These are phyloP conservation scores for Diaporthe destruens DNA, from an alignment of 2,329 filamentous ascomycete species.

Conservation along the genomic window DNA sequence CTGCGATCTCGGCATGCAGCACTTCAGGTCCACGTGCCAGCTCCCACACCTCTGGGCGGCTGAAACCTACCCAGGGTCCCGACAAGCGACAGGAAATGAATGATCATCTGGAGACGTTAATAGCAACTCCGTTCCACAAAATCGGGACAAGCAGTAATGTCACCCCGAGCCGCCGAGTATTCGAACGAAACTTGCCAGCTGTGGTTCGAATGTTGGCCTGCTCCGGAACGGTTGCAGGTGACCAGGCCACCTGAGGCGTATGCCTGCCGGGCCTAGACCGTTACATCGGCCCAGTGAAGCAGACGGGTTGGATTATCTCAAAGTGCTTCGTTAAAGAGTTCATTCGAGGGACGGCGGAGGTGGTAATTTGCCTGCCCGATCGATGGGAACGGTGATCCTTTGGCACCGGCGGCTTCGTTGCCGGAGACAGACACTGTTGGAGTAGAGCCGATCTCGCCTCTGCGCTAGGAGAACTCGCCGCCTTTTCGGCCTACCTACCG, in stretches of 20 bases:
- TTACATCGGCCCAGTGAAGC: slow-evolving; percentile 24
- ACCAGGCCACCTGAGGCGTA: slow-evolving; percentile 28
- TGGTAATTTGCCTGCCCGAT: slow-evolving; percentile 27
- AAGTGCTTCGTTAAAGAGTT: slow-evolving; percentile 1
- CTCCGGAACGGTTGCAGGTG: slow-evolving; percentile 1
- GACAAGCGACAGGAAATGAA: slow-evolving; percentile 31
- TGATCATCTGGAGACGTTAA: slow-evolving; percentile 11
- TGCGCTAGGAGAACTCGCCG: slow-evolving; percentile 25
- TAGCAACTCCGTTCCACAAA: slow-evolving; percentile 29
- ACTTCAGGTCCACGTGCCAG: slow-evolving; percentile 25
- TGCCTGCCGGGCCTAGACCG: slow-evolving; percentile 34
- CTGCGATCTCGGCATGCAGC: slow-evolving; percentile 35
- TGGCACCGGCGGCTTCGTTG: slow-evolving; percentile 24
- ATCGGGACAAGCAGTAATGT: slow-evolving; percentile 31
- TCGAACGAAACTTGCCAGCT: slow-evolving; percentile 15
- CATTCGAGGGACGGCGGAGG: slow-evolving; percentile 9
- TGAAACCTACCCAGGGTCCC: slow-evolving; percentile 22
- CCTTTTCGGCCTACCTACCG: slow-evolving; percentile 30
- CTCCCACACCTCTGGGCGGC: slow-evolving; percentile 26
- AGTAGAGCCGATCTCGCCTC: slow-evolving; percentile 33
- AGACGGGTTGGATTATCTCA: slow-evolving; percentile 4
- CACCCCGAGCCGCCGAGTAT: slow-evolving; percentile 27
- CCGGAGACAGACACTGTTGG: slow-evolving; percentile 25
- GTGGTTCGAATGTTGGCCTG: slow-evolving; percentile 6
- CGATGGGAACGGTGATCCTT: slow-evolving; percentile 6